Evolutionary conservation across 495 filamentous ascomycete genomes (phyloP).

Genomic region (Tuber brumale): DNA sequence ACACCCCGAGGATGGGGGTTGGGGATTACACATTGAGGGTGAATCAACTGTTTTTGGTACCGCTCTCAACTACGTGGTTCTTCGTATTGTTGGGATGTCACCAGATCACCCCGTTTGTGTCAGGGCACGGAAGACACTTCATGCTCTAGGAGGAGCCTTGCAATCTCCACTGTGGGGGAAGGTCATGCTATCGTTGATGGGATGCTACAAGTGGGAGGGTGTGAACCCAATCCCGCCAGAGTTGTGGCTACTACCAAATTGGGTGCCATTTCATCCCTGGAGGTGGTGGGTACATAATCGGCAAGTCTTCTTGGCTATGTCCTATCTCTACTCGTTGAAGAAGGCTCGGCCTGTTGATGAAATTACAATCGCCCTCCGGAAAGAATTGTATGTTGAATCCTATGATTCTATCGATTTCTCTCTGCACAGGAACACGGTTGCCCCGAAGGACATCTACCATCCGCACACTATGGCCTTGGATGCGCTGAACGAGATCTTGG

Average conservation of each 20-base stretch:
- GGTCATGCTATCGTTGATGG: constrained; percentile 79
- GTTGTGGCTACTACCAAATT: constrained; percentile 90
- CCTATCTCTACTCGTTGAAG: constrained; percentile 74
- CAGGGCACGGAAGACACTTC: constrained; percentile 74
- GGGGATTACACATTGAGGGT: constrained; percentile 95
- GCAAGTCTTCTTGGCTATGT: constrained; percentile 86
- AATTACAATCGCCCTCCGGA: constrained; percentile 61
- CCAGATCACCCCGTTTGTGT: constrained; percentile 80
- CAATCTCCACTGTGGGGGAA: constrained; percentile 92
- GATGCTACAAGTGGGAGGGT: constrained; percentile 79
- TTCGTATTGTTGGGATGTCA: constrained; percentile 81
- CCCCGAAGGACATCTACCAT: constrained; percentile 77
- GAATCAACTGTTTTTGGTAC: constrained; percentile 89
- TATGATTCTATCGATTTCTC: constrained; percentile 72
- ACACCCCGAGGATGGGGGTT: constrained; percentile 82
- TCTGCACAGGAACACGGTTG: constrained; percentile 73
- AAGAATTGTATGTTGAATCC: constrained; percentile 78
- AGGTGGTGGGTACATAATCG: constrained; percentile 98
- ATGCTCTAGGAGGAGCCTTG: constrained; percentile 78
- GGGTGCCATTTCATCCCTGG: constrained; percentile 92
- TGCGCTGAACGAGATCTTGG: constrained; percentile 64
- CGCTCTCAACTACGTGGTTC: constrained; percentile 74
- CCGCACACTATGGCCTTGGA: constrained; percentile 82
- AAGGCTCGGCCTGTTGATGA: constrained; percentile 67
- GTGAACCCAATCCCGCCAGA: constrained; percentile 93